phyloP scores from a whole-genome alignment of 371 early-diverging fungal species.

The Actinomortierella wolfii region DNA sequence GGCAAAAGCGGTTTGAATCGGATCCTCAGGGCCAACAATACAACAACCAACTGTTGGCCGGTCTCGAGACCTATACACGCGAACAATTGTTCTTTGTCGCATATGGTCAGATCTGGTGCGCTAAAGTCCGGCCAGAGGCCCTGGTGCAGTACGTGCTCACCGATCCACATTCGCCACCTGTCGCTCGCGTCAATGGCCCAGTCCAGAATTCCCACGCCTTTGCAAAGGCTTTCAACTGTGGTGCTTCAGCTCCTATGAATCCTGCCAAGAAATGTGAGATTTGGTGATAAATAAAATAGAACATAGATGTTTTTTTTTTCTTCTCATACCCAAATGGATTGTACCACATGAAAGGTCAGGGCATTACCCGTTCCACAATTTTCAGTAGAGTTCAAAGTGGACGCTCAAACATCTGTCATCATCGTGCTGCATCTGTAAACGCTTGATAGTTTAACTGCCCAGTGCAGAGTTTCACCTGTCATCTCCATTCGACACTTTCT shows the following conservation, averaged over 20 bases:
- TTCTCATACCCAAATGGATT: no score
- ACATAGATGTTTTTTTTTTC: no score
- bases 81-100: conserved; percentile 62
- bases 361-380: no score
- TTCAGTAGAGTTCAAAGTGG: no score
- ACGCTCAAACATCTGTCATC: no score
- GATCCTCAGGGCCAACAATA: conserved; percentile 3
- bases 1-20: conserved; percentile 46
- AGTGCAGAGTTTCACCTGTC: no score
- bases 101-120: conserved; percentile 61
- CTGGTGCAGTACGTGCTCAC: conserved; percentile 46
- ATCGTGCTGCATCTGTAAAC: no score
- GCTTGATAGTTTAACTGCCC: no score
- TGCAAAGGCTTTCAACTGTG: conserved; percentile 66
- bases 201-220: conserved; percentile 66
- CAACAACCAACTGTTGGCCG: conserved; percentile 7
- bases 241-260: conserved; percentile 54
- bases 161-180: conserved; percentile 59
- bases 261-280: conserved; percentile 55
- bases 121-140: conserved; percentile 47
- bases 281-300: conserved; percentile 47
- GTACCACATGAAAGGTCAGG: no score
- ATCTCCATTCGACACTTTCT: no score
- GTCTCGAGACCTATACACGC: conserved; percentile 27
- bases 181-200: conserved; percentile 66